These are phyloP conservation scores for Metschnikowia aberdeeniae DNA, from an alignment of 805 yeast genomes.

Conservation along the genomic window DNA sequence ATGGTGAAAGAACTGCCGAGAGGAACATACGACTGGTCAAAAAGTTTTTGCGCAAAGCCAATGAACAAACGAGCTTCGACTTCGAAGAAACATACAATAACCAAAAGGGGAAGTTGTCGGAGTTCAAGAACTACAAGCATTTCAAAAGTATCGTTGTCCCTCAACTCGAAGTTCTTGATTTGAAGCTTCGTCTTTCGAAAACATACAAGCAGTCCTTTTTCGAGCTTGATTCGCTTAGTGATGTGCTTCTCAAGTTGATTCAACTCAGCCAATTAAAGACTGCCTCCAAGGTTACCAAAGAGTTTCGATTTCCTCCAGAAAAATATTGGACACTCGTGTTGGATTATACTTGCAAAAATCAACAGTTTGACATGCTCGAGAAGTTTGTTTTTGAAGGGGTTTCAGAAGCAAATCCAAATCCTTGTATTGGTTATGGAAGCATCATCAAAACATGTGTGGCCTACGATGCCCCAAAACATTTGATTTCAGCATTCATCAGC, in stretches of 20 bases:
- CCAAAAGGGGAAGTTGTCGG: conserved; percentile 23
- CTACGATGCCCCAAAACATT: conserved; percentile 50
- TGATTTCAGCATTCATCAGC: conserved; percentile 57
- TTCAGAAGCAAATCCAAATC: conserved; percentile 29
- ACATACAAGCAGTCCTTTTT: conserved; percentile 32
- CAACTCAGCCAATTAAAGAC: conserved; percentile 45
- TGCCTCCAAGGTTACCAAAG: conserved; percentile 47
- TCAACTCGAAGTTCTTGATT: conserved; percentile 31
- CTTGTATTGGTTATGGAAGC: conserved; percentile 70
- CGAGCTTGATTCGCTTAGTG: conserved; percentile 23
- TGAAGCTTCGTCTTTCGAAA: conserved; percentile 30
- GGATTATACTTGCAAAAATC: conserved; percentile 41
- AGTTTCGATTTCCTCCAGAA: conserved; percentile 53
- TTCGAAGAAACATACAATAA: conserved; percentile 16
- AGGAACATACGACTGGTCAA: conserved; percentile 9
- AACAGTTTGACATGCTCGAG: conserved; percentile 53
- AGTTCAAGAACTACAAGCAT: conserved; percentile 15
- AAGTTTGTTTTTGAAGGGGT: conserved; percentile 23
- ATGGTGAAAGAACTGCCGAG: conserved; percentile 27
- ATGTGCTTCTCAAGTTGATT: conserved; percentile 26
- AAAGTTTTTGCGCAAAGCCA: background rate
- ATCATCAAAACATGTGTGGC: conserved; percentile 51
- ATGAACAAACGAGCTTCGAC: background rate
- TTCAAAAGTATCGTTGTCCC: conserved; percentile 20
- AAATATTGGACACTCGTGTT: conserved; percentile 54